Evolutionary conservation across 306 rosid species (phyloP).

Genomic region (Prunus armeniaca): DNA sequence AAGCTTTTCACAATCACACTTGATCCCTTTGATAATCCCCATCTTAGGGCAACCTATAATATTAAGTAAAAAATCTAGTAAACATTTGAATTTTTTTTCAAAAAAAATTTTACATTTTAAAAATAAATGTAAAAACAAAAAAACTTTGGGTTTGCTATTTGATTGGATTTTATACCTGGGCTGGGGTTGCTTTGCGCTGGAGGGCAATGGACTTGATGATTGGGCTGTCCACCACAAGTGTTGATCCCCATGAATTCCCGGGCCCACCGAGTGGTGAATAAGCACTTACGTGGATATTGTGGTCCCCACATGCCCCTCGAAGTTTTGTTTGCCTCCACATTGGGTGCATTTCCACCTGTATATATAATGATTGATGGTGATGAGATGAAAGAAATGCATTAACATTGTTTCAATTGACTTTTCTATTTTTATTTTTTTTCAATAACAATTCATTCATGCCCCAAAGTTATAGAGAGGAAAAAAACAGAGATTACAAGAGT

Average conservation of each 20-base stretch:
- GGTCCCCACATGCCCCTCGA: constrained; percentile 53
- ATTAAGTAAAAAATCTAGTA: neutral
- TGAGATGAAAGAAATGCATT: neutral
- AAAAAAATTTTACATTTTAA: no score
- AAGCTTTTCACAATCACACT: constrained; percentile 92
- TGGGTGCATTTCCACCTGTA: constrained; percentile 90
- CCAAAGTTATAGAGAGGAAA: no score
- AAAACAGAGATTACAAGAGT: no score
- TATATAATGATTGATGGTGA: neutral
- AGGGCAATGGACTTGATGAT: constrained; percentile 60
- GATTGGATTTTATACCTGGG: constrained; percentile 50
- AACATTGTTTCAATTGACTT: no score
- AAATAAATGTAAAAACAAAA: neutral
- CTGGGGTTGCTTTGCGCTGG: constrained; percentile 59
- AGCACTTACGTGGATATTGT: constrained; percentile 76
- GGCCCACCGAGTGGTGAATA: constrained; percentile 93
- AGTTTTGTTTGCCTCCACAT: constrained; percentile 79
- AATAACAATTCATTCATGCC: no score
- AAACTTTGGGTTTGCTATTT: neutral
- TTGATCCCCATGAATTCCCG: constrained; percentile 91
- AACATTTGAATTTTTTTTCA: no score
- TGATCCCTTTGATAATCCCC: constrained; percentile 79
- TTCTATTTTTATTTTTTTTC: no score
- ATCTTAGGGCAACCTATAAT: constrained; percentile 65
- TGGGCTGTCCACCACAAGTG: constrained; percentile 60